phyloP scores from a whole-genome alignment of 208 protist species.

The Borovskyia barvae region DNA sequence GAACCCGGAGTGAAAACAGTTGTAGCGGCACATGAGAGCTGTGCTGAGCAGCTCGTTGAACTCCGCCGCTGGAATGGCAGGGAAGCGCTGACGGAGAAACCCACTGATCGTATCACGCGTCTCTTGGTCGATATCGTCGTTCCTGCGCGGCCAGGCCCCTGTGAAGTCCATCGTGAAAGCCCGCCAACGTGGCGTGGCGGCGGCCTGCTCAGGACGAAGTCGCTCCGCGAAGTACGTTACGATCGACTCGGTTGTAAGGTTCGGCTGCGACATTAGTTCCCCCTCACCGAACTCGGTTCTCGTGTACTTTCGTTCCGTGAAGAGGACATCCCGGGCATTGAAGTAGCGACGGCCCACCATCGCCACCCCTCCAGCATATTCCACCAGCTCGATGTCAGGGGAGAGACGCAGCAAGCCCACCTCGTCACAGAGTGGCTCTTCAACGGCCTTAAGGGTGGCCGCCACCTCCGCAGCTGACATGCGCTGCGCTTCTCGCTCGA shows the following conservation, averaged over 20 bases:
- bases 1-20: conserved; percentile 87
- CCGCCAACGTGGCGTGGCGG: conserved; percentile 34
- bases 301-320: conserved; percentile 70
- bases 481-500: conserved; percentile 11
- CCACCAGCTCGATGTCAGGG: conserved; percentile 61
- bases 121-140: conserved; percentile 53
- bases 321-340: conserved; percentile 64
- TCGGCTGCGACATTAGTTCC: conserved; percentile 27
- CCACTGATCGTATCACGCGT: conserved; percentile 35
- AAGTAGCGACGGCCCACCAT: conserved; percentile 64
- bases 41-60: conserved; percentile 70
- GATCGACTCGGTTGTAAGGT: conserved; percentile 58
- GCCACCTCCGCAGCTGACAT: conserved; percentile 23
- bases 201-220: conserved; percentile 42
- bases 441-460: conserved; percentile 22
- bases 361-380: conserved; percentile 72
- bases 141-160: conserved; percentile 71
- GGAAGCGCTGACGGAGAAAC: conserved; percentile 35
- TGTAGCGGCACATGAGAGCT: conserved; percentile 82
- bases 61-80: conserved; percentile 29
- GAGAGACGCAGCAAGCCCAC: conserved; percentile 59
- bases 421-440: conserved; percentile 40
- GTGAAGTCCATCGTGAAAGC: conserved; percentile 64
- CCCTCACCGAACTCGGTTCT: conserved; percentile 45
- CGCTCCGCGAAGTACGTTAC: conserved; percentile 64